These are phyloP conservation scores for Raffaelea ambrosiae DNA, from an alignment of 2,329 filamentous ascomycete genomes.

Conservation along the genomic window DNA sequence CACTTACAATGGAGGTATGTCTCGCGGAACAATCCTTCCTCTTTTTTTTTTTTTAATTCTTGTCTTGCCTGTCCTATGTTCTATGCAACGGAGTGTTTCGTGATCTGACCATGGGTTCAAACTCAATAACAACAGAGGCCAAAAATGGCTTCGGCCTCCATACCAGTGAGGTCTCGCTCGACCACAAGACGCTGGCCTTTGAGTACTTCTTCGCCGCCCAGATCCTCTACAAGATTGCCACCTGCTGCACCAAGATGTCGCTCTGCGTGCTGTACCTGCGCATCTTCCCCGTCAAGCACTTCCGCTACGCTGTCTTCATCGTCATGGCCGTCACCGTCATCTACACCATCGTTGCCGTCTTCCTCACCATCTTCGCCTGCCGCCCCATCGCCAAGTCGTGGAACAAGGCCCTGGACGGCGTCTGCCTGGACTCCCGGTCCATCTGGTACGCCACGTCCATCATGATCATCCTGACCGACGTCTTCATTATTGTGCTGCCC, in stretches of 20 bases:
- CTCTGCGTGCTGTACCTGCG: slow-evolving; percentile 16
- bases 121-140: too few relatives aligned
- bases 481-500: slow-evolving; percentile 12
- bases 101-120: background rate
- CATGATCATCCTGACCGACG: slow-evolving; percentile 11
- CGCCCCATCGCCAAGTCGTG: slow-evolving; percentile 27
- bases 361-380: slow-evolving; percentile 27
- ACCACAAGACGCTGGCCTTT: background rate
- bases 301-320: slow-evolving; percentile 11
- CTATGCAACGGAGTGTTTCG: too few relatives aligned
- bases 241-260: slow-evolving; percentile 2
- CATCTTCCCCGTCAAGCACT: slow-evolving; percentile 15
- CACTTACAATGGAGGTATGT: slow-evolving; percentile 3
- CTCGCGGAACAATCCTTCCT: too few relatives aligned
- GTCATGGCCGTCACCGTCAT: slow-evolving; percentile 7
- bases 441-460: slow-evolving; percentile 6
- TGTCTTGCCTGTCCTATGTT: background rate
- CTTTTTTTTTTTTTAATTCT: too few relatives aligned
- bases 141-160: slow-evolving; percentile 2
- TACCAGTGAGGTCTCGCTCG: background rate
- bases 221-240: slow-evolving; percentile 11
- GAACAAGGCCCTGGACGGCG: slow-evolving; percentile 7
- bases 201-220: slow-evolving; percentile 14
- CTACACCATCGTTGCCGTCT: slow-evolving; percentile 14
- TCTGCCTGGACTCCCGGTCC: slow-evolving; percentile 5